A percentile compares a stretch with the other conserved stretches of the same genome.
Evolutionary conservation across 305 asterid species (phyloP).

Genomic region (Fraxinus baroniana): DNA sequence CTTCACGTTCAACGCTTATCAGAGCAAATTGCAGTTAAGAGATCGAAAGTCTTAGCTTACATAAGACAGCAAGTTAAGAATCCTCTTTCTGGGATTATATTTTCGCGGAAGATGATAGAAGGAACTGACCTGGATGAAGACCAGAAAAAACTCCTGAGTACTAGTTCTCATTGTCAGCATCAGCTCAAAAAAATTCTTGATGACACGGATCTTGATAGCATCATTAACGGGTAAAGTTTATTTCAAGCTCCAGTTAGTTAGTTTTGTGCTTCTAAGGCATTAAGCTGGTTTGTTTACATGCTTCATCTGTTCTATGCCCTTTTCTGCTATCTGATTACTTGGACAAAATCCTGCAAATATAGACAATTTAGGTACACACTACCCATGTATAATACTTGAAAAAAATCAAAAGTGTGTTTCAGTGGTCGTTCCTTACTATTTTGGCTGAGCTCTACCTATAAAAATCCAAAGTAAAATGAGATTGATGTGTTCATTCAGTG

Average conservation of each 20-base stretch:
- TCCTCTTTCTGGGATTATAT: constrained; percentile 90
- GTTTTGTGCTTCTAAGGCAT: not conserved
- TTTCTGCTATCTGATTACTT: not conserved
- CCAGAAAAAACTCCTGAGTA: constrained; percentile 60
- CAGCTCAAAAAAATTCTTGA: constrained; percentile 86
- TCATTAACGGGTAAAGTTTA: constrained; percentile 66
- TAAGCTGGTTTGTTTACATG: not conserved
- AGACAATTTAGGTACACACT: not conserved
- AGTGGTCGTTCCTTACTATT: not conserved
- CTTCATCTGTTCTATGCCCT: not conserved
- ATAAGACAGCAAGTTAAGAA: constrained; percentile 73
- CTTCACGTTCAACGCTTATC: constrained; percentile 78
- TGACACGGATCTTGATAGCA: constrained; percentile 87
- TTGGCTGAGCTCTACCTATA: not conserved
- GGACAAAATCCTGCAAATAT: not conserved
- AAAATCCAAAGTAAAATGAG: not conserved
- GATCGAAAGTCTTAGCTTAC: constrained; percentile 63
- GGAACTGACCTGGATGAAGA: constrained; percentile 66
- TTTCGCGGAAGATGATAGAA: constrained; percentile 79
- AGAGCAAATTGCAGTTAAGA: constrained; percentile 74
- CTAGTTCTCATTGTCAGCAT: constrained; percentile 67
- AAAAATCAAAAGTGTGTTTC: not conserved
- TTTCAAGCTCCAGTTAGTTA: not conserved
- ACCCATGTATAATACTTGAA: not conserved
- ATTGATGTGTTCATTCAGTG: not conserved